phyloP scores from a whole-genome alignment of 2,329 filamentous ascomycete species.

The Fusarium nodosum region DNA sequence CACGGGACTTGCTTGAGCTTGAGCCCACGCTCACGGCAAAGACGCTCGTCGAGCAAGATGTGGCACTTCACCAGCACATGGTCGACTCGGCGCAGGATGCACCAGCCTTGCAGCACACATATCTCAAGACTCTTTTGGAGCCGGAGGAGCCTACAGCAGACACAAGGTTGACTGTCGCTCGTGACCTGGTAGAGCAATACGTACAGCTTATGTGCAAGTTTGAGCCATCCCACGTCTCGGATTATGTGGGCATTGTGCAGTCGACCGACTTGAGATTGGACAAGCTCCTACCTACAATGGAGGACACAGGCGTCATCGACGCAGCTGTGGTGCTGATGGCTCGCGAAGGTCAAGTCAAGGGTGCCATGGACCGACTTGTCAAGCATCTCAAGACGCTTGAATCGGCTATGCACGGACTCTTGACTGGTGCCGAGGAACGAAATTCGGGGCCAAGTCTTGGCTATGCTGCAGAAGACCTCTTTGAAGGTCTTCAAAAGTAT shows the following conservation, averaged over 20 bases:
- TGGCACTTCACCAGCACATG: slow-evolving; percentile 75
- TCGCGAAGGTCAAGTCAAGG: slow-evolving; percentile 83
- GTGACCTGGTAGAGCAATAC: slow-evolving; percentile 83
- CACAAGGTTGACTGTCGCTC: slow-evolving; percentile 57
- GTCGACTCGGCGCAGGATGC: slow-evolving; percentile 72
- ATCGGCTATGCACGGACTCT: slow-evolving; percentile 79
- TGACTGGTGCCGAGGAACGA: slow-evolving; percentile 71
- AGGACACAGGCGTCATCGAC: slow-evolving; percentile 90
- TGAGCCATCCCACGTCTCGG: slow-evolving; percentile 83
- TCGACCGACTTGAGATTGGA: slow-evolving; percentile 84
- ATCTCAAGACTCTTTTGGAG: slow-evolving; percentile 82
- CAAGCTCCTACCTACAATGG: slow-evolving; percentile 86
- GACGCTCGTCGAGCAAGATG: slow-evolving; percentile 71
- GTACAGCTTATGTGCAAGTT: slow-evolving; percentile 92
- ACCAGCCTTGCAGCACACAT: slow-evolving; percentile 78
- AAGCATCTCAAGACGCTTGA: slow-evolving; percentile 84
- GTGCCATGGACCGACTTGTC: slow-evolving; percentile 88
- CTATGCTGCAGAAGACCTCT: slow-evolving; percentile 78
- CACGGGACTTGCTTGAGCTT: slow-evolving; percentile 75
- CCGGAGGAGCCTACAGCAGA: slow-evolving; percentile 58
- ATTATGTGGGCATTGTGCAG: slow-evolving; percentile 83
- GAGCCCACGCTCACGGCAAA: slow-evolving; percentile 75
- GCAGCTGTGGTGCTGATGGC: slow-evolving; percentile 93
- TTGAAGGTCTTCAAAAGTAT: slow-evolving; percentile 88
- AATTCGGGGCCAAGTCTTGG: slow-evolving; percentile 66